These are phyloP conservation scores for Cantharellus cinnabarinus DNA, from an alignment of 768 basidiomycete genomes.

Conservation along the genomic window DNA sequence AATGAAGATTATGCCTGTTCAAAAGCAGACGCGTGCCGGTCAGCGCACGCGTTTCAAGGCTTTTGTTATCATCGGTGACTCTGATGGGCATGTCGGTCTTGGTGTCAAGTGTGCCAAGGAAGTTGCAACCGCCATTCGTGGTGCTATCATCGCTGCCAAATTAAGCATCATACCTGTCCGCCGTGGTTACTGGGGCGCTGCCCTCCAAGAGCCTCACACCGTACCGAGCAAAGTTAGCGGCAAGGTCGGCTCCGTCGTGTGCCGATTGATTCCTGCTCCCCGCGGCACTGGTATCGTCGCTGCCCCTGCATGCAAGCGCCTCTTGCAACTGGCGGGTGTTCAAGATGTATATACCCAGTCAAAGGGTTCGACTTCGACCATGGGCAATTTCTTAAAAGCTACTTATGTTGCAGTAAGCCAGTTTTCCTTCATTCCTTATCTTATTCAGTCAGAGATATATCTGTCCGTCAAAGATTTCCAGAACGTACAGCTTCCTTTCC, in stretches of 20 bases:
- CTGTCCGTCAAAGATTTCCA: slow-evolving; percentile 51
- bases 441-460: background rate
- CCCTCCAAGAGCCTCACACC: slow-evolving; percentile 97
- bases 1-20: slow-evolving; percentile 99
- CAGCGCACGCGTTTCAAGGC: slow-evolving; percentile 99
- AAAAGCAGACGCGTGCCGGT: slow-evolving; percentile 99
- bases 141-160: slow-evolving; percentile 97
- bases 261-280: slow-evolving; percentile 93
- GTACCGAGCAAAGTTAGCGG: slow-evolving; percentile 97
- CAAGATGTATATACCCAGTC: slow-evolving; percentile 96
- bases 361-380: slow-evolving; percentile 94
- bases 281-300: slow-evolving; percentile 99
- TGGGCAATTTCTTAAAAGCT: slow-evolving; percentile 98
- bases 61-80: slow-evolving; percentile 98
- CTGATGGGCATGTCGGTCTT: slow-evolving; percentile 94
- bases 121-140: slow-evolving; percentile 98
- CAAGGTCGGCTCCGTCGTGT: slow-evolving; percentile 98
- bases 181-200: slow-evolving; percentile 98
- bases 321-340: slow-evolving; percentile 93
- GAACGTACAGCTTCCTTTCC: slow-evolving; percentile 96
- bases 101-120: slow-evolving; percentile 99
- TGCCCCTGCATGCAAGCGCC: slow-evolving; percentile 89
- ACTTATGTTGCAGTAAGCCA: slow-evolving; percentile 68
- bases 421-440: slow-evolving; percentile 9
- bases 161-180: slow-evolving; percentile 95